A percentile compares a stretch with the other conserved stretches of the same genome.
Conservation (phyloP, 345 rosid genomes). For the Melastoma malabathricum region DNA sequence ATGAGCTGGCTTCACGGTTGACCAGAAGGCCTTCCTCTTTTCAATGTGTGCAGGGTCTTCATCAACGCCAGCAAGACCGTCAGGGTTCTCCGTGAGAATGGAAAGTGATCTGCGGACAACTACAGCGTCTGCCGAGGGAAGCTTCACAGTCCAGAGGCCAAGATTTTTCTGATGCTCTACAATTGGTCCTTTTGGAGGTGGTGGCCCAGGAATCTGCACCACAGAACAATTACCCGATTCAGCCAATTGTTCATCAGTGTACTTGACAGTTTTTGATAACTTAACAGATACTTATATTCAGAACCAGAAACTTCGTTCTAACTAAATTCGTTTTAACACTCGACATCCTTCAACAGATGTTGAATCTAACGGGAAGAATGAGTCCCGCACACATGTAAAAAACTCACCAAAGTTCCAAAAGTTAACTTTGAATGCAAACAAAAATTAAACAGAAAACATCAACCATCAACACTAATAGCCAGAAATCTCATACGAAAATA, state of each 20-base stretch:
- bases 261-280: too few relatives aligned
- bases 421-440: too few relatives aligned
- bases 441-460: too few relatives aligned
- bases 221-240: slow-evolving; percentile 1
- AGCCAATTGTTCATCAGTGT: neutral
- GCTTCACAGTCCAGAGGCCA: slow-evolving; percentile 69
- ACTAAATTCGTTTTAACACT: too few relatives aligned
- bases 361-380: too few relatives aligned
- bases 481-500: too few relatives aligned
- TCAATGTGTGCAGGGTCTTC: slow-evolving; percentile 46
- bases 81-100: slow-evolving; percentile 47
- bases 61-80: slow-evolving; percentile 54
- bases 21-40: slow-evolving; percentile 62
- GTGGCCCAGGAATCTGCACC: slow-evolving; percentile 67
- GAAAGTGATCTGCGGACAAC: slow-evolving; percentile 71
- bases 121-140: slow-evolving; percentile 73
- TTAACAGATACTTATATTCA: neutral
- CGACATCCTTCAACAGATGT: too few relatives aligned
- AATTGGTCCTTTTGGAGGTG: slow-evolving; percentile 41
- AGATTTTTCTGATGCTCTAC: slow-evolving; percentile 57
- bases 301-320: too few relatives aligned
- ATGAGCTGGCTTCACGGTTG: slow-evolving; percentile 53
- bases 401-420: too few relatives aligned
- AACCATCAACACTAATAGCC: too few relatives aligned
- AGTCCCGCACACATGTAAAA: too few relatives aligned